Percentiles rank a stretch among this genome's conserved stretches.
Conservation (phyloP, 2,329 filamentous ascomycete species). For the Erysiphe neolycopersici region DNA sequence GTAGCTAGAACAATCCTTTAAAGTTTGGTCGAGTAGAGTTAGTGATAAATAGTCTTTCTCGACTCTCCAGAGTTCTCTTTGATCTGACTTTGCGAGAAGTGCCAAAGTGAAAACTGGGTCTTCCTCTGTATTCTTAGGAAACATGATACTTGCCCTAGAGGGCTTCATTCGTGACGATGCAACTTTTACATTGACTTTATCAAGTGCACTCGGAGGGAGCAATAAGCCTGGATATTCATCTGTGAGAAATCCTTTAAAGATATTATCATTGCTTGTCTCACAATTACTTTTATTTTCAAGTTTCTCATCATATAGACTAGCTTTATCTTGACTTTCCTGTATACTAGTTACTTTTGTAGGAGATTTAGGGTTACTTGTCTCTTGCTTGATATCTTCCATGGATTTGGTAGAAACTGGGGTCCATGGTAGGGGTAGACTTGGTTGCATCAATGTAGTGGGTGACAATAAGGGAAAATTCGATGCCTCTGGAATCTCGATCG, state of each 20-base stretch:
- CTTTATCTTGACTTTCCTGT: neutral
- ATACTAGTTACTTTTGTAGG: neutral
- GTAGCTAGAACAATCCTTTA: conserved; percentile 50
- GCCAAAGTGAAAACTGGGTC: conserved; percentile 86
- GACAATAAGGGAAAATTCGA: no score
- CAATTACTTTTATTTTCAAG: no score
- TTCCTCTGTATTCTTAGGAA: conserved; percentile 56
- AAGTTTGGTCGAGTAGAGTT: conserved; percentile 51
- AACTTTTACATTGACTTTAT: conserved; percentile 62
- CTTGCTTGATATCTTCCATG: no score
- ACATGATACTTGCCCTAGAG: conserved; percentile 62
- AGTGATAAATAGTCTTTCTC: conserved; percentile 76
- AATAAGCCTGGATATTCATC: conserved; percentile 72
- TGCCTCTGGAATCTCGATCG: no score
- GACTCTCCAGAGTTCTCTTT: conserved; percentile 67
- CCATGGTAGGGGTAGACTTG: no score
- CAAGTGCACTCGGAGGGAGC: conserved; percentile 66
- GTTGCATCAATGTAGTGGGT: no score
- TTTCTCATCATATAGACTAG: no score
- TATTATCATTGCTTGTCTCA: conserved; percentile 15
- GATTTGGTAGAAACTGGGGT: no score
- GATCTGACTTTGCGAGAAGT: conserved; percentile 49
- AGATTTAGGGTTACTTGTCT: neutral
- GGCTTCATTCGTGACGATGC: conserved; percentile 89
- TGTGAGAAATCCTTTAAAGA: conserved; percentile 55